Percentiles rank a stretch among this genome's conserved stretches.
Conservation (phyloP, 2,329 filamentous ascomycete species). For the Acrocalymma vagum region DNA sequence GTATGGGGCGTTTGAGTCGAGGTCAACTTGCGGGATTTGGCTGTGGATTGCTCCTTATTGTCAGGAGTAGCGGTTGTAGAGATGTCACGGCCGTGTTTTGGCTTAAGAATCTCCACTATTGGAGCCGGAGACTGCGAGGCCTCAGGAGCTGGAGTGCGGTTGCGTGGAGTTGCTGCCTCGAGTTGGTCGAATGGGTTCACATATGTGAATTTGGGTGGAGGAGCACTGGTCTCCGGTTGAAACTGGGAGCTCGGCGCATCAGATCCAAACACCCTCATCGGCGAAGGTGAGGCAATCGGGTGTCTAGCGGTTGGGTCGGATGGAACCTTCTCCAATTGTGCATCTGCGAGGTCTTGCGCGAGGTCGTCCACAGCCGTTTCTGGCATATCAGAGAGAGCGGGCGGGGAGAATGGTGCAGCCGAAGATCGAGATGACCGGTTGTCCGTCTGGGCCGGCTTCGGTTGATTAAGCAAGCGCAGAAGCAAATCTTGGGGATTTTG, state of each 20-base stretch:
- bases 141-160: constrained; percentile 46
- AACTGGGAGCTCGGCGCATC: constrained; percentile 51
- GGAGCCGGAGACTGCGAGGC: constrained; percentile 27
- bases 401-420: constrained; percentile 36
- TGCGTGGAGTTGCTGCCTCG: constrained; percentile 70
- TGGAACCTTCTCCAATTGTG: constrained; percentile 50
- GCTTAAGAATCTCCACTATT: constrained; percentile 57
- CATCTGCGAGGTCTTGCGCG: constrained; percentile 54
- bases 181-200: constrained; percentile 77
- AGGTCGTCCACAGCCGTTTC: constrained; percentile 55
- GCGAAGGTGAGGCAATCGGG: constrained; percentile 31
- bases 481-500: constrained; percentile 85
- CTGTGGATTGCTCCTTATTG: constrained; percentile 32
- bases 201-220: constrained; percentile 69
- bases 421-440: constrained; percentile 34
- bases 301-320: constrained; percentile 36
- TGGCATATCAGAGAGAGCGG: constrained; percentile 43
- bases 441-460: constrained; percentile 58
- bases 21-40: constrained; percentile 22
- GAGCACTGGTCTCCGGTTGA: constrained; percentile 34
- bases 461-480: constrained; percentile 83
- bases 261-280: constrained; percentile 46
- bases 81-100: constrained; percentile 49
- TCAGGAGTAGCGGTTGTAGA: constrained; percentile 36
- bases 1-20: constrained; percentile 21